Conservation (phyloP, 2,329 filamentous ascomycete genomes). For the Aspergillus chevalieri region DNA sequence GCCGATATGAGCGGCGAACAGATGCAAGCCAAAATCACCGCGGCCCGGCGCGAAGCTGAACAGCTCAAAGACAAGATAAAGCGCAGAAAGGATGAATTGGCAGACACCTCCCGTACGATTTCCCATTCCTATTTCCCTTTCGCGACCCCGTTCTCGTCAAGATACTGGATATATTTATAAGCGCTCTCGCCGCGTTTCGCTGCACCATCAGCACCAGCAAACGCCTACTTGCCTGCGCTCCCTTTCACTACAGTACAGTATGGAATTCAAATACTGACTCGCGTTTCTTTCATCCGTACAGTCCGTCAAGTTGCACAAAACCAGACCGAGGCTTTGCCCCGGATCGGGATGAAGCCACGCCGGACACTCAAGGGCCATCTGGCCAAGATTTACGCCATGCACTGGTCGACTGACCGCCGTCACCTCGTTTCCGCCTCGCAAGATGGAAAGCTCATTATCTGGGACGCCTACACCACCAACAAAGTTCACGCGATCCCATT, state of each 20-base stretch:
- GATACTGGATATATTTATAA: too few relatives aligned
- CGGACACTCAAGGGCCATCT: slow-evolving; percentile 95
- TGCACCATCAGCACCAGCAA: neutral
- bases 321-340: slow-evolving; percentile 84
- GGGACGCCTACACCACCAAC: slow-evolving; percentile 99
- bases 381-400: slow-evolving; percentile 99
- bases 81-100: slow-evolving; percentile 99
- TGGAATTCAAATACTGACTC: slow-evolving; percentile 20
- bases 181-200: neutral
- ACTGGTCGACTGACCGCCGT: slow-evolving; percentile 97
- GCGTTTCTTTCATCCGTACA: slow-evolving; percentile 35
- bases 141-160: neutral
- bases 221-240: neutral
- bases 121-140: slow-evolving; percentile 8
- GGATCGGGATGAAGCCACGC: slow-evolving; percentile 96
- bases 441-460: slow-evolving; percentile 98
- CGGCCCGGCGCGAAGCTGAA: slow-evolving; percentile 94
- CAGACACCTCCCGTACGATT: slow-evolving; percentile 89
- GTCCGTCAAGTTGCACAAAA: slow-evolving; percentile 89
- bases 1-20: slow-evolving; percentile 47
- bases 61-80: slow-evolving; percentile 98
- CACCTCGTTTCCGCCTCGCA: slow-evolving; percentile 97
- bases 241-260: neutral
- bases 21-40: slow-evolving; percentile 90
- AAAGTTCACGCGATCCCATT: slow-evolving; percentile 98